Conservation (phyloP, 75 land plant genomes). For the Cryptomeria japonica region DNA sequence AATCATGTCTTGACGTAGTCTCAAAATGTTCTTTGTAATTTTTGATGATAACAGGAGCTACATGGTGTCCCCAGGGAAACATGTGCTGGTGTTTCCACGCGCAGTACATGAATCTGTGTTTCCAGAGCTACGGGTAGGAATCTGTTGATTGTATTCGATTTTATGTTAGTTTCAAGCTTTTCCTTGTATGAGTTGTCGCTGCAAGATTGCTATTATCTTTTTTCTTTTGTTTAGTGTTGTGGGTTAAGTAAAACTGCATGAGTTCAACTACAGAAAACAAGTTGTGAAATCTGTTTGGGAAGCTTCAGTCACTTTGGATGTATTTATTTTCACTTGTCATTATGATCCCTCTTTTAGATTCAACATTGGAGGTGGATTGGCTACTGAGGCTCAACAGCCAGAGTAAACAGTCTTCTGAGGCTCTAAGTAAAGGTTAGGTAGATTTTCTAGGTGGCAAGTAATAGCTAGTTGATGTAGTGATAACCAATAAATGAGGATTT, state of each 20-base stretch:
- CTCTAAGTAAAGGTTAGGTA: background rate
- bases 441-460: background rate
- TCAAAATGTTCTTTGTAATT: background rate
- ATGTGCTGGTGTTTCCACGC: constrained; percentile 39
- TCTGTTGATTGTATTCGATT: constrained; percentile 4
- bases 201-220: background rate
- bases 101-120: constrained; percentile 50
- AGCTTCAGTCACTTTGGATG: background rate
- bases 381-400: background rate
- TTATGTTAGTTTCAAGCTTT: background rate
- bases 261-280: background rate
- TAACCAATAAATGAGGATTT: background rate
- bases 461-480: background rate
- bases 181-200: background rate
- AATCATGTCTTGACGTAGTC: background rate
- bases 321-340: background rate
- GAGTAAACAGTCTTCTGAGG: background rate
- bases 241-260: background rate
- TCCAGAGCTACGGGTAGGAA: constrained; percentile 38
- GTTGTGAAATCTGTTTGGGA: background rate
- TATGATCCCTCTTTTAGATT: background rate
- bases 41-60: constrained; percentile 28
- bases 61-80: constrained; percentile 34
- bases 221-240: background rate
- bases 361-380: background rate